Percentiles rank a stretch among this genome's conserved stretches.
Conservation (phyloP, 176 grass and related monocot genomes). For the Lolium rigidum region DNA sequence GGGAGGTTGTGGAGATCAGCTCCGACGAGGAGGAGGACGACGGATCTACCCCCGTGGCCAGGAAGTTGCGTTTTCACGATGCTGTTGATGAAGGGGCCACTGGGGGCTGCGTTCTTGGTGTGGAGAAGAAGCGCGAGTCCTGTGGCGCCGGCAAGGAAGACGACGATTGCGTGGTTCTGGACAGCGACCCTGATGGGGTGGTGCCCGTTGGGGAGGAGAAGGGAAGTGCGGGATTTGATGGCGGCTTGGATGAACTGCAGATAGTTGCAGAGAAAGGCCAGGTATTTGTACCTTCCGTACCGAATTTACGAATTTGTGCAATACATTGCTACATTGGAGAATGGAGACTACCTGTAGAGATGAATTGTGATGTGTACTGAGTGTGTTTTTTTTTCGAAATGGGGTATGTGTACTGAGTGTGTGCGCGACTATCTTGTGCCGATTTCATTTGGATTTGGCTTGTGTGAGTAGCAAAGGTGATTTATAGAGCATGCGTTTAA, state of each 20-base stretch:
- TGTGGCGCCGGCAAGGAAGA: conserved; percentile 36
- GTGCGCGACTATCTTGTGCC: background rate
- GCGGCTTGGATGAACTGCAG: conserved; percentile 65
- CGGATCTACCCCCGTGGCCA: background rate
- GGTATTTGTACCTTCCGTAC: conserved; percentile 54
- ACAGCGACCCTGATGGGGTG: conserved; percentile 62
- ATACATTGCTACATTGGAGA: conserved; percentile 15
- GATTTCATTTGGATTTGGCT: background rate
- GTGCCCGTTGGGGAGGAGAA: conserved; percentile 24
- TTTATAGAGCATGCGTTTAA: background rate
- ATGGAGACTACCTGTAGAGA: background rate
- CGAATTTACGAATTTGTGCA: background rate
- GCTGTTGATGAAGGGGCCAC: background rate
- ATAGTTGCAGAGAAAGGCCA: conserved; percentile 87
- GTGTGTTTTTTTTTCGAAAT: too few species aligned
- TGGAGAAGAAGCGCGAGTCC: background rate
- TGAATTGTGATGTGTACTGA: conserved; percentile 23
- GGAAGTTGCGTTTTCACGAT: background rate
- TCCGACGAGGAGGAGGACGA: conserved; percentile 9
- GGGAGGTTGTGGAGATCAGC: background rate
- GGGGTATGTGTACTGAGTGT: background rate
- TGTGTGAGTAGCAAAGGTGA: background rate
- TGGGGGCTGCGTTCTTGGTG: background rate
- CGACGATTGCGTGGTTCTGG: conserved; percentile 76
- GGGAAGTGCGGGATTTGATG: conserved; percentile 15